phyloP scores from a whole-genome alignment of 495 filamentous ascomycete genomes.

The Articulospora tetracladia region DNA sequence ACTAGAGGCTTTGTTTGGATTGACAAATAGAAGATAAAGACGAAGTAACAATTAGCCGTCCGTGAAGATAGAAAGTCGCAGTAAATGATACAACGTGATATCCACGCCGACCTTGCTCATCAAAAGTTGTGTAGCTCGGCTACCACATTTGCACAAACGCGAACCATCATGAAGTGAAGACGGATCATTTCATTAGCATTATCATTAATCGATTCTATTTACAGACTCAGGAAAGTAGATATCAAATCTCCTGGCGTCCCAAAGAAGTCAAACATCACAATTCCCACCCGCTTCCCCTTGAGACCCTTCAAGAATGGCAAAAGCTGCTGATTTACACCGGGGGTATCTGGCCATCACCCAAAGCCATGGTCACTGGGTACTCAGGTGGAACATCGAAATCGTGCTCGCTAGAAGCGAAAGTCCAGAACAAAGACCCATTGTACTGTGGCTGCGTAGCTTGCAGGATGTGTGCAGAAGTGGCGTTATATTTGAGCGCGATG shows the following conservation, averaged over 20 bases:
- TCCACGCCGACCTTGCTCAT: too few relatives aligned
- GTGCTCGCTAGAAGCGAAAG: slow-evolving; percentile 43
- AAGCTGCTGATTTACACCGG: slow-evolving; percentile 78
- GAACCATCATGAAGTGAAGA: too few relatives aligned
- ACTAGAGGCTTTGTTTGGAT: too few relatives aligned
- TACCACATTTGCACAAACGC: too few relatives aligned
- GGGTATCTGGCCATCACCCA: slow-evolving; percentile 39
- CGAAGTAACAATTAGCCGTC: too few relatives aligned
- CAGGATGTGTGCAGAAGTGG: slow-evolving; percentile 28
- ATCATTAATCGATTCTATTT: not conserved
- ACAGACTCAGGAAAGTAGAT: not conserved
- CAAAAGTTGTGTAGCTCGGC: too few relatives aligned
- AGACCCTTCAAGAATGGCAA: slow-evolving; percentile 90
- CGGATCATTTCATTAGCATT: not conserved
- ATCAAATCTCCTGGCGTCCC: slow-evolving; percentile 37
- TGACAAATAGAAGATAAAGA: too few relatives aligned
- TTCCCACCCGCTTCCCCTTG: slow-evolving; percentile 79
- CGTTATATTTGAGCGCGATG: slow-evolving; percentile 41
- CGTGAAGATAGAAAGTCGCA: too few relatives aligned
- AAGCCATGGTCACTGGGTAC: slow-evolving; percentile 43
- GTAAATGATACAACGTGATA: too few relatives aligned
- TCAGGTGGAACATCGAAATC: slow-evolving; percentile 36
- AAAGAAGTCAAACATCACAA: slow-evolving; percentile 54
- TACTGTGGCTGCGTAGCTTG: slow-evolving; percentile 26
- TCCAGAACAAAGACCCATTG: slow-evolving; percentile 42